Conservation (phyloP, 1,139 yeast genomes). For the Spathaspora sp. region DNA sequence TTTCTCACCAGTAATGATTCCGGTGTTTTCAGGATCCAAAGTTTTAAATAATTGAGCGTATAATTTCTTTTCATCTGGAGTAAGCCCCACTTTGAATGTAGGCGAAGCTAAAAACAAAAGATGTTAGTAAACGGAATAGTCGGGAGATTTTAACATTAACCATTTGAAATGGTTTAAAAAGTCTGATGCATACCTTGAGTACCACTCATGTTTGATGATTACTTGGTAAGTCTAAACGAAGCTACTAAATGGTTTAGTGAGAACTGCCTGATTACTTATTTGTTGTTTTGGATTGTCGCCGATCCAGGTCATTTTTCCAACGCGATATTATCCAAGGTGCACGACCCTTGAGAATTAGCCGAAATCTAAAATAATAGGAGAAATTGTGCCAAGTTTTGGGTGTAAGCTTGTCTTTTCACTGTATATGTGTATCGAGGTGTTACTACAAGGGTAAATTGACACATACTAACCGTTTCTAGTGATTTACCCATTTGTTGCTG, state of each 20-base stretch:
- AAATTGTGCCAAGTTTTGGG: no score
- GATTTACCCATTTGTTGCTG: no score
- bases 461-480: no score
- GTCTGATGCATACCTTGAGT: conserved; percentile 25
- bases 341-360: not conserved
- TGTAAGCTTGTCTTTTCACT: no score
- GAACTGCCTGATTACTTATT: not conserved
- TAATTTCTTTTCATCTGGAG: conserved; percentile 74
- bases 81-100: conserved; percentile 52
- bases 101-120: conserved; percentile 15
- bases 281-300: not conserved
- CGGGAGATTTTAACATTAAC: not conserved
- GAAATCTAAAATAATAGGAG: not conserved
- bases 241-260: not conserved
- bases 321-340: not conserved
- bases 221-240: not conserved
- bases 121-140: not conserved
- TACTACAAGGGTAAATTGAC: no score
- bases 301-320: not conserved
- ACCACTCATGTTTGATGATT: conserved; percentile 21
- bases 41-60: conserved; percentile 75
- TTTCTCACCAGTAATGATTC: conserved; percentile 85
- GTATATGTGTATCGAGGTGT: no score
- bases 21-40: conserved; percentile 76
- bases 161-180: not conserved